A percentile compares a stretch with the other conserved stretches of the same genome.
Conservation (phyloP, 495 filamentous ascomycete species). For the Penicillium nucicola region DNA sequence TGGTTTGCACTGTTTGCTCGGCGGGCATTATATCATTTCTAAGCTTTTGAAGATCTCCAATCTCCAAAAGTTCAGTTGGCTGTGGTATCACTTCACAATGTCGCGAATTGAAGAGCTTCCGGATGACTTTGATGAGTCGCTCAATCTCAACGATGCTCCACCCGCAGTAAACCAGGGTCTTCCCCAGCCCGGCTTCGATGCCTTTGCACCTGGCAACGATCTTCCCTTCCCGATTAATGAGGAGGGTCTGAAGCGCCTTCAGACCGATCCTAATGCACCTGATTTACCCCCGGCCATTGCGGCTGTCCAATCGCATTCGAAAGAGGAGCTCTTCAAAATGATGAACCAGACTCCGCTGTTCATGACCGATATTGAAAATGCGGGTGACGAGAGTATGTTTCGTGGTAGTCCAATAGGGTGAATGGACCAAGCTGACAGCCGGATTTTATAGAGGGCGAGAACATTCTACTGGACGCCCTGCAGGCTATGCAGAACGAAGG, state of each 20-base stretch:
- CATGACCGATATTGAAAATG: slow-evolving; percentile 86
- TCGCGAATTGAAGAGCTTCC: slow-evolving; percentile 50
- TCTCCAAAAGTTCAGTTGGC: not conserved
- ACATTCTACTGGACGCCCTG: slow-evolving; percentile 78
- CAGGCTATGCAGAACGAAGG: slow-evolving; percentile 91
- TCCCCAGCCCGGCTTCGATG: slow-evolving; percentile 19
- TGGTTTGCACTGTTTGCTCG: slow-evolving; percentile 40
- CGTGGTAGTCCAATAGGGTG: not conserved
- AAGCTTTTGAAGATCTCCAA: slow-evolving; percentile 4
- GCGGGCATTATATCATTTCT: slow-evolving; percentile 13
- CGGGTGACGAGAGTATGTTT: slow-evolving; percentile 49
- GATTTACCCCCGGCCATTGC: slow-evolving; percentile 59
- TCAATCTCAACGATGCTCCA: slow-evolving; percentile 31
- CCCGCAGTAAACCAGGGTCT: slow-evolving; percentile 13
- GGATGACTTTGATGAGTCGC: slow-evolving; percentile 48
- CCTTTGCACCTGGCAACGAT: slow-evolving; percentile 31
- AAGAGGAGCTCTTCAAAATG: slow-evolving; percentile 68
- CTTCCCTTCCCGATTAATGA: slow-evolving; percentile 44
- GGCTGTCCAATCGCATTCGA: slow-evolving; percentile 56
- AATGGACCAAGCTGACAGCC: slow-evolving; percentile 2
- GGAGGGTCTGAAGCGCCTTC: slow-evolving; percentile 32
- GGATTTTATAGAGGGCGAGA: slow-evolving; percentile 49
- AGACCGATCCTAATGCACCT: slow-evolving; percentile 31
- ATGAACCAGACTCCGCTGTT: slow-evolving; percentile 85
- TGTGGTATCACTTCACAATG: slow-evolving; percentile 19